A percentile compares a stretch with the other conserved stretches of the same genome.
Evolutionary conservation across 352 stramenopile genomes (phyloP).

Genomic region (Phytophthora fragariaefolia): DNA sequence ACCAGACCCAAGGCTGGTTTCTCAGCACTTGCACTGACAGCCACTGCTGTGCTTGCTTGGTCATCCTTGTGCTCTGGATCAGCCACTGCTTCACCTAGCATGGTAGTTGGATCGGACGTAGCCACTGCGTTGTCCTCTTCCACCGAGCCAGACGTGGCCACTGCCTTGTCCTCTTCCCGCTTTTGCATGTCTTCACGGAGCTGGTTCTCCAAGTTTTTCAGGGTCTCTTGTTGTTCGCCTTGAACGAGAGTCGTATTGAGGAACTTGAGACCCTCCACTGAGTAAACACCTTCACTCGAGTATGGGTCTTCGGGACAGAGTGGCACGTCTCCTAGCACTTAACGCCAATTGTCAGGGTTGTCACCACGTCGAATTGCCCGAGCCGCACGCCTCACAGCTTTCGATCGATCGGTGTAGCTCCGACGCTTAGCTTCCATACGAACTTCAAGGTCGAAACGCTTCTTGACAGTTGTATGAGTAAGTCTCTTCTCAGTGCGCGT

Average conservation of each 20-base stretch:
- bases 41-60: background rate
- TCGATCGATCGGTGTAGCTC: background rate
- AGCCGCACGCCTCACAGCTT: background rate
- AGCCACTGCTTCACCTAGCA: background rate
- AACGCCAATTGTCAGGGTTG: background rate
- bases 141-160: too few relatives aligned
- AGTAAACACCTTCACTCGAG: background rate
- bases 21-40: background rate
- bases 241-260: background rate
- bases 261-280: background rate
- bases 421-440: background rate
- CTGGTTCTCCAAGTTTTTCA: background rate
- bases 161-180: background rate
- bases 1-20: too few relatives aligned
- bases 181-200: background rate
- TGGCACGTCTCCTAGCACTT: background rate
- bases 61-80: background rate
- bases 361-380: background rate
- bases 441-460: background rate
- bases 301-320: background rate
- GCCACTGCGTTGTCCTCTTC: too few relatives aligned
- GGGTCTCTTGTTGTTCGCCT: background rate
- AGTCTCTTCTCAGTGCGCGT: background rate
- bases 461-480: background rate
- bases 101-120: background rate